A percentile compares a stretch with the other conserved stretches of the same genome.
Evolutionary conservation across 345 rosid genomes (phyloP).

Genomic region (Aquilaria yunnanensis): DNA sequence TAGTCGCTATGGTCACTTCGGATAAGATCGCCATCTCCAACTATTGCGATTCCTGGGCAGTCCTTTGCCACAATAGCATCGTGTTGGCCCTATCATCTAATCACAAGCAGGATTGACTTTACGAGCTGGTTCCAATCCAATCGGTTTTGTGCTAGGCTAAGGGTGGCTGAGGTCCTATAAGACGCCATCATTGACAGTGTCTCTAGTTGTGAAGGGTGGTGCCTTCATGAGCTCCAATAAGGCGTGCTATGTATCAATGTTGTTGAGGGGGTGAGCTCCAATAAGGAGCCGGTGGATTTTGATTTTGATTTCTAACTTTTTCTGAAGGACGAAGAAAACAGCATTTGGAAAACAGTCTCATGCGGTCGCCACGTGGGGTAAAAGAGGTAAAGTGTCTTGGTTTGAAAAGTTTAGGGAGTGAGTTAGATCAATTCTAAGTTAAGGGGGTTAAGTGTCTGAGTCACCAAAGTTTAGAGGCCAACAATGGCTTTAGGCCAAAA

Average conservation of each 20-base stretch:
- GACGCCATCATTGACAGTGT: conserved; percentile 16
- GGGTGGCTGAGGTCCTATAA: conserved; percentile 63
- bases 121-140: conserved; percentile 51
- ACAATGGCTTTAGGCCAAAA: too few relatives aligned
- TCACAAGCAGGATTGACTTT: conserved; percentile 77
- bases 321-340: too few relatives aligned
- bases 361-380: too few relatives aligned
- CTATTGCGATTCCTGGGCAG: conserved; percentile 73
- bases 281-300: conserved; percentile 29
- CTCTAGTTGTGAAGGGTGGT: conserved; percentile 8
- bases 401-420: background rate
- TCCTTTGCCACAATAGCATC: conserved; percentile 49
- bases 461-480: too few relatives aligned
- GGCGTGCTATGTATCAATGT: conserved; percentile 61
- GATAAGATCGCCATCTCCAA: conserved; percentile 50
- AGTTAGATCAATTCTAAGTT: background rate
- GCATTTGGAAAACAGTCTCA: too few relatives aligned
- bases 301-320: too few relatives aligned
- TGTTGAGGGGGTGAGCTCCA: conserved; percentile 77
- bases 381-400: too few relatives aligned
- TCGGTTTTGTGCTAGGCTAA: conserved; percentile 62
- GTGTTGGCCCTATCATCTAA: conserved; percentile 52
- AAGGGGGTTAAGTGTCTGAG: too few relatives aligned
- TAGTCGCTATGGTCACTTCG: conserved; percentile 48
- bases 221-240: conserved; percentile 35